A percentile compares a stretch with the other conserved stretches of the same genome.
Conservation (phyloP, 345 rosid genomes). For the Adansonia digitata region DNA sequence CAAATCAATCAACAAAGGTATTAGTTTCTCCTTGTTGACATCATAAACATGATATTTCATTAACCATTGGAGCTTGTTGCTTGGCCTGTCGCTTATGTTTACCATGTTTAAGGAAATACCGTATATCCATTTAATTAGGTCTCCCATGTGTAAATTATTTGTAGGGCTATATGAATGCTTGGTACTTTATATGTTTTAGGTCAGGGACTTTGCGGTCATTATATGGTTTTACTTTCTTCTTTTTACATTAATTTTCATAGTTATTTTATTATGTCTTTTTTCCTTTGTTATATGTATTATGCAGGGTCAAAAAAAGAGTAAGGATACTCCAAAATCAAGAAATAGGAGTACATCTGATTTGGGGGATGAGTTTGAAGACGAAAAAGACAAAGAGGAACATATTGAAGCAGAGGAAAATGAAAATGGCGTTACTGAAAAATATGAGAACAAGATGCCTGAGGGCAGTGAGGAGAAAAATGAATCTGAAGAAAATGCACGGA, state of each 20-base stretch:
- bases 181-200: not conserved
- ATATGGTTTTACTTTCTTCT: not conserved
- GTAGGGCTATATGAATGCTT: not conserved
- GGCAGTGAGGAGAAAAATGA: conserved; percentile 64
- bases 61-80: not conserved
- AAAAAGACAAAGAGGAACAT: conserved; percentile 35
- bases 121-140: not conserved
- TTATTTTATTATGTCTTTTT: not conserved
- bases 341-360: conserved; percentile 36
- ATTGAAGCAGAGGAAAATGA: conserved; percentile 43
- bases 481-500: conserved; percentile 57
- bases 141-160: not conserved
- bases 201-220: not conserved
- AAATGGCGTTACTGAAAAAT: conserved; percentile 65
- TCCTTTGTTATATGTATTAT: conserved; percentile 11
- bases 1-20: conserved; percentile 65
- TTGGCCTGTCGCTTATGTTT: not conserved
- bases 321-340: conserved; percentile 41
- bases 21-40: conserved; percentile 3
- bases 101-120: not conserved
- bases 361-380: conserved; percentile 56
- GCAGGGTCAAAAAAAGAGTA: conserved; percentile 56
- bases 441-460: conserved; percentile 52
- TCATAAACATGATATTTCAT: conserved; percentile 2
- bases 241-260: not conserved